These are phyloP conservation scores for Anethum foeniculum DNA, from an alignment of 140 eudicot genomes.

Conservation along the genomic window DNA sequence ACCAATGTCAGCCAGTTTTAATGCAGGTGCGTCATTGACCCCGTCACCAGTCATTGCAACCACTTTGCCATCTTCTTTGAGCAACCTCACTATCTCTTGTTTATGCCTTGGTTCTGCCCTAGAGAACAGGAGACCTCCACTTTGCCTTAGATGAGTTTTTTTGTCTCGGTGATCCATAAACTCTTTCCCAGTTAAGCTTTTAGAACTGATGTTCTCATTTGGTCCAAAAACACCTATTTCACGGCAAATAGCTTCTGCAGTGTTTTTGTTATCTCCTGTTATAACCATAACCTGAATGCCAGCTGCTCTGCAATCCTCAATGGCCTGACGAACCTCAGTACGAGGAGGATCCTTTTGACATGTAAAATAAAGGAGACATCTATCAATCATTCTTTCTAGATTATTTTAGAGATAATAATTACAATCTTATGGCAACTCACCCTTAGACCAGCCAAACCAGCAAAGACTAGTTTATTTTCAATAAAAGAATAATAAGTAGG, in stretches of 20 bases:
- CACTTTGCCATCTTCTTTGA: conserved; percentile 77
- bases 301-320: conserved; percentile 85
- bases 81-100: conserved; percentile 84
- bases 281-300: conserved; percentile 84
- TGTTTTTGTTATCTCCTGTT: conserved; percentile 81
- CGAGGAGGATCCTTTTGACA: conserved; percentile 71
- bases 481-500: conserved; percentile 59
- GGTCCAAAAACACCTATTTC: conserved; percentile 73
- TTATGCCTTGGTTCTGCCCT: conserved; percentile 93
- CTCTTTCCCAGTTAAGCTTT: conserved; percentile 66
- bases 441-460: conserved; percentile 68
- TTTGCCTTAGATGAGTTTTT: conserved; percentile 45
- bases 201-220: conserved; percentile 49
- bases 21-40: conserved; percentile 92
- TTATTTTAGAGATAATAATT: not conserved
- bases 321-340: conserved; percentile 71
- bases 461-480: conserved; percentile 66
- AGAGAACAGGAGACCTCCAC: conserved; percentile 75
- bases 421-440: conserved; percentile 29
- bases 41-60: conserved; percentile 97
- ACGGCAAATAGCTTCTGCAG: conserved; percentile 86
- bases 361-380: not conserved
- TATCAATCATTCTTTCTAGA: conserved; percentile 7
- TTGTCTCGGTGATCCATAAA: conserved; percentile 52
- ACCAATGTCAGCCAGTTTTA: conserved; percentile 90